Percentiles rank a stretch among this genome's conserved stretches.
phyloP scores from a whole-genome alignment of 495 filamentous ascomycete genomes.

The Penicillium paxilli region DNA sequence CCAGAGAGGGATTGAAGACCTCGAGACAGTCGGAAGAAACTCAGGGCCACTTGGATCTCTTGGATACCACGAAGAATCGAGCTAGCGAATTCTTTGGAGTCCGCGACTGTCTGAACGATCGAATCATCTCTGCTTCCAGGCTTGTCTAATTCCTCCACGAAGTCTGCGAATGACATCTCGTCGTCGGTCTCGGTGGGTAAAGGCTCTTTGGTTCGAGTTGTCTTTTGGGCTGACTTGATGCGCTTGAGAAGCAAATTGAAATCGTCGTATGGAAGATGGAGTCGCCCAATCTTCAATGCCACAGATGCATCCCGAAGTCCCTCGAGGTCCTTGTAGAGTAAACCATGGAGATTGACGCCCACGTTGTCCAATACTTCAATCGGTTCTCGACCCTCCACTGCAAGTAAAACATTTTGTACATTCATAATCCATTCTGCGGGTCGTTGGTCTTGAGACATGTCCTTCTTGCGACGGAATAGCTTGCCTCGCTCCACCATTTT shows the following conservation, averaged over 20 bases:
- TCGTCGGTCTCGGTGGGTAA: constrained; percentile 39
- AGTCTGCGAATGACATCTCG: constrained; percentile 68
- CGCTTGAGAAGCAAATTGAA: constrained; percentile 60
- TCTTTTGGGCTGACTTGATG: constrained; percentile 41
- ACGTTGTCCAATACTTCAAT: constrained; percentile 89
- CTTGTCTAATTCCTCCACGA: constrained; percentile 75
- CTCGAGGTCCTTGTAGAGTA: constrained; percentile 84
- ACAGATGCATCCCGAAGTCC: constrained; percentile 89
- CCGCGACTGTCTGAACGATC: constrained; percentile 82
- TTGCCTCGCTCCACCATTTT: constrained; percentile 90
- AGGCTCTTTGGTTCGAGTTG: constrained; percentile 29
- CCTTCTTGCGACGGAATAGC: constrained; percentile 81
- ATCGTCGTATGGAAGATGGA: constrained; percentile 92
- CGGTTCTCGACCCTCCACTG: constrained; percentile 78
- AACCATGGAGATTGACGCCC: constrained; percentile 85
- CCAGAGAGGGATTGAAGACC: constrained; percentile 64
- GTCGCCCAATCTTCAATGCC: constrained; percentile 82
- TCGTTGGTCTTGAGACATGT: constrained; percentile 66
- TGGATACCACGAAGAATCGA: constrained; percentile 91
- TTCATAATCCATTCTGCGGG: constrained; percentile 95
- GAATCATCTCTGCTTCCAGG: constrained; percentile 73
- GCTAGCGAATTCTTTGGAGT: constrained; percentile 89
- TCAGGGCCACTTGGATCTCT: constrained; percentile 93
- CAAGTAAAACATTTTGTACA: constrained; percentile 82
- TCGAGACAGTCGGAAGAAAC: constrained; percentile 85